Conservation (phyloP, 352 stramenopile species). For the Phytophthora capsici region DNA sequence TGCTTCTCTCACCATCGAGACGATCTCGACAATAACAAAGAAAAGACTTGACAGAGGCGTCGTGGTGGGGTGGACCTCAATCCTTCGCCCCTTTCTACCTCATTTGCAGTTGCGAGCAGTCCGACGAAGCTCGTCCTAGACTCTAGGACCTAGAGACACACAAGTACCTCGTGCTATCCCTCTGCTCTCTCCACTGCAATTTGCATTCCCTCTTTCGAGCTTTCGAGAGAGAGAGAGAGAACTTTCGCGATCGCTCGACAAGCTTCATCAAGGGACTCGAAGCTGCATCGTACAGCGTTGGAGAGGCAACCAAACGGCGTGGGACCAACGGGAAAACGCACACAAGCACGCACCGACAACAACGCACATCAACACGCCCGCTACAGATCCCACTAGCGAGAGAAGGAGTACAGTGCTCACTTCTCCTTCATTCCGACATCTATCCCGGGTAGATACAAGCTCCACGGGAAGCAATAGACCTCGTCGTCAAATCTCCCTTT, state of each 20-base stretch:
- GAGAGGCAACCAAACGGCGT: constrained; percentile 13
- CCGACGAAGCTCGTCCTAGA: constrained; percentile 23
- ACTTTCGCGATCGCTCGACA: constrained; percentile 20
- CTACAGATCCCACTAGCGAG: constrained; percentile 20
- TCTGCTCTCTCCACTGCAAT: constrained; percentile 32
- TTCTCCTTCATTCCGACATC: constrained; percentile 39
- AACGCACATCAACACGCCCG: constrained; percentile 26
- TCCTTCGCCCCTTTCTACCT: constrained; percentile 30
- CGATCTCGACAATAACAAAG: constrained; percentile 27
- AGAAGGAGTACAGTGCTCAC: constrained; percentile 23
- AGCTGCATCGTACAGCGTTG: constrained; percentile 6
- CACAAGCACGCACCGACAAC: constrained; percentile 24
- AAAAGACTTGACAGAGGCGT: constrained; percentile 24
- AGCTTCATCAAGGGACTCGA: constrained; percentile 6
- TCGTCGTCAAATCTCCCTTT: neutral
- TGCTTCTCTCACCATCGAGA: constrained; percentile 29
- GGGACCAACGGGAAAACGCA: constrained; percentile 21
- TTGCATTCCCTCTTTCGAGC: constrained; percentile 27
- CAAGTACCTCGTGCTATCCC: constrained; percentile 20
- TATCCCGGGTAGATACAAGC: constrained; percentile 35
- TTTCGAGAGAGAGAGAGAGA: neutral
- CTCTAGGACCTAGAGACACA: neutral
- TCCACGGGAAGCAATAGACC: neutral
- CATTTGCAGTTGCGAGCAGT: constrained; percentile 45
- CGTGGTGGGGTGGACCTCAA: constrained; percentile 36